phyloP scores from a whole-genome alignment of 176 grass and related monocot genomes.

The Hordeum vulgare region MorexV3_pseudomolecules_assembly NC_058518.1:437507833-437508332 shows the following conservation, averaged over 20 bases:
- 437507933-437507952: slow-evolving; percentile 88
- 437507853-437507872: slow-evolving; percentile 20
- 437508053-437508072: slow-evolving; percentile 3
- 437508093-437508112: not conserved
- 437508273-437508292: not conserved
- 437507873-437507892: slow-evolving; percentile 38
- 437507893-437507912: slow-evolving; percentile 68
- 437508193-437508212: not conserved
- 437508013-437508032: slow-evolving; percentile 80
- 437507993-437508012: slow-evolving; percentile 96
- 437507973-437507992: slow-evolving; percentile 89
- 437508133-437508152: slow-evolving; percentile 1
- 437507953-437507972: slow-evolving; percentile 89
- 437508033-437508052: slow-evolving; percentile 49
- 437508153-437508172: not conserved
- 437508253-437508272: not conserved
- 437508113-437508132: not conserved
- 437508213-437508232: not conserved
- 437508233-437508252: not conserved
- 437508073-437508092: slow-evolving; percentile 16
- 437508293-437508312: not conserved
- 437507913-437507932: slow-evolving; percentile 85
- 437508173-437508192: not conserved
- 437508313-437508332: not conserved
- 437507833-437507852: slow-evolving; percentile 27